These are phyloP conservation scores for Syzygium oleosum DNA, from an alignment of 345 rosid genomes.

Conservation along the genomic window DNA sequence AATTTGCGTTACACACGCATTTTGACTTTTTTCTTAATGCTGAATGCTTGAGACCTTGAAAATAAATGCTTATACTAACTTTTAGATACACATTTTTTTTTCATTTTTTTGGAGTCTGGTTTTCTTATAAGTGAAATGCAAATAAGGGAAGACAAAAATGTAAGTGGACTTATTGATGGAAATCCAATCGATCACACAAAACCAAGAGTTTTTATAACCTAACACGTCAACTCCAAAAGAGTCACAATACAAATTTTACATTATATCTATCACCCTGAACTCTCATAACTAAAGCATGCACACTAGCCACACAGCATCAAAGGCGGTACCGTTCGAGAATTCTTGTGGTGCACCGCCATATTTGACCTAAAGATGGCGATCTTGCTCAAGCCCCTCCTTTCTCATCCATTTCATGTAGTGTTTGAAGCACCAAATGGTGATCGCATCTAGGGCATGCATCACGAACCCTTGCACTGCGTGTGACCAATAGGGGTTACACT, in stretches of 20 bases:
- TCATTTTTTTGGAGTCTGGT: not conserved
- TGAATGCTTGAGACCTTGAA: not conserved
- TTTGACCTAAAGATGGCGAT: not conserved
- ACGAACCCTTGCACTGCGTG: not conserved
- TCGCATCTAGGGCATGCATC: not conserved
- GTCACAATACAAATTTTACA: not conserved
- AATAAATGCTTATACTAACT: not conserved
- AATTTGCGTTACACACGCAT: not conserved
- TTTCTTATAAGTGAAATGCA: not conserved
- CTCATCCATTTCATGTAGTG: not conserved
- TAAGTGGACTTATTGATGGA: not conserved
- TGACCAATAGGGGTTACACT: conserved; percentile 27
- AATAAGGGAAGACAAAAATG: not conserved
- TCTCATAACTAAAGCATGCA: no score
- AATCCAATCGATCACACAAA: not conserved
- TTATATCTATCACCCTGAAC: no score
- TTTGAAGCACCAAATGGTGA: not conserved
- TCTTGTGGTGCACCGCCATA: not conserved
- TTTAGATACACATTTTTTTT: not conserved
- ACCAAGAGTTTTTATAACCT: not conserved
- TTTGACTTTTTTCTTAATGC: not conserved
- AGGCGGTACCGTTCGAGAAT: not conserved
- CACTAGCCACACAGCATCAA: no score
- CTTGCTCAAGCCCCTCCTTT: not conserved
- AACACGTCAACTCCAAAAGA: not conserved